Base-by-base conservation (phyloP, 371 early-diverging fungal genomes). In the Syncephalastrum contaminatum region DNA sequence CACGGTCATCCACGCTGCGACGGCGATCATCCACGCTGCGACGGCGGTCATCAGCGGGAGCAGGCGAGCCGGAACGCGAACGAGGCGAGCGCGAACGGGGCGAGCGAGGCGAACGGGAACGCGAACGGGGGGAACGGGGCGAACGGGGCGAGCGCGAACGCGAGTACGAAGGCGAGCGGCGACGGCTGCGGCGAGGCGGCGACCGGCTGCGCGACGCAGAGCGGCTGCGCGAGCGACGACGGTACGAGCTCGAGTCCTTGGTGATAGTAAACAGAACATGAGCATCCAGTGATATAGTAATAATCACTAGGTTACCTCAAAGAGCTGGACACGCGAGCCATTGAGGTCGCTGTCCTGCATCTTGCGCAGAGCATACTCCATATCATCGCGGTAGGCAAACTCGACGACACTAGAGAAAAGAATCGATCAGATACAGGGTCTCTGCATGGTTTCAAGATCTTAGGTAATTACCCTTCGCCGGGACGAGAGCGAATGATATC, bases 391-490 rank as follows among this genome's bases (percentile, higher is more conserved):
- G 64, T 81, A 80, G 39, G 81, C 73, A 63, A 95, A 96, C 73
- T 97, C 97, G 45, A 97, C 96, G 55, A 93, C 80, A 68, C 93
- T 91, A 70, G n/a, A n/a, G n/a, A n/a, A n/a, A n/a, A n/a, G n/a
- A n/a, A n/a, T n/a, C n/a, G n/a, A n/a, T n/a, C n/a, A n/a, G n/a
- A n/a, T n/a, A n/a, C n/a, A n/a, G n/a, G n/a, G n/a, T n/a, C 3
- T 25, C 7, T 25, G 25, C 25, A 42, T 50, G 2, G 40, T 27
- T 39, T 10, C 18, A 53, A 4, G 45, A n/a, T 25, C 2, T n/a
- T n/a, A n/a, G n/a, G n/a, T 60, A 5, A 43, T 75, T 80, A 91
- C 92, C 97, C 97, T 70, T 91, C 88, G 25, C 92, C 90, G 40
- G 90, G 88, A 44, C 90, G 83, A 53, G 83, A 82, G 64, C 84